Base-by-base conservation (phyloP, 163 green algal genomes). In the Chlamydomonas reinhardtii region DNA sequence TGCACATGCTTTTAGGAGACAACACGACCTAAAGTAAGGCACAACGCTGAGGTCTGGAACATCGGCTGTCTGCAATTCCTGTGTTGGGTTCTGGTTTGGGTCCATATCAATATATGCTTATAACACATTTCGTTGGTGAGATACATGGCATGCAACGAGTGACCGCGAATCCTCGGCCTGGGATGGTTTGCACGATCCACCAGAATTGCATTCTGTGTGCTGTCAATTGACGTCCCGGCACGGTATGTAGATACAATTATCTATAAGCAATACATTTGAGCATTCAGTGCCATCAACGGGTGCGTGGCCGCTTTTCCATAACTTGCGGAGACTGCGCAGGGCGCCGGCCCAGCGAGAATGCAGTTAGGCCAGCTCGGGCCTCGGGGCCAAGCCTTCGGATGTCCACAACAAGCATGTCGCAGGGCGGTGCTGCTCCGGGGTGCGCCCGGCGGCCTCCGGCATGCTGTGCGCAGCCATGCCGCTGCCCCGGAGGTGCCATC, bases 11-110 rank as follows among this genome's bases (percentile, higher is more conserved):
- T 76, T 76, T 2, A 85, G 19, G 29, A 76, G 78, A 0, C 48
- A 71, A 27, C 68, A 73, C 5, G 78, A 24, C 39, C 78, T 68
- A 25, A 75, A 84, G 43, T 84, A 84, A 34, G 76, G 76, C 39
- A 84, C 76, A 35, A 54, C 64, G 43, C 73, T n/a, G 17, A 84
- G 17, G 32, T 66, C 32, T 54, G 31, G n/a, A 6, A 19, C 29
- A 34, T 34, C 29, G 29, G 11, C 29, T 34, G 62, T 71, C 64
- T 19, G 64, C 4, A 5, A 12, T 32, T 29, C 61, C 24, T 31
- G 61, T 17, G 2, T 15, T 31, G 4, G 4, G 59, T 66, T 69
- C 25, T 79, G 43, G 12, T 14, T 25, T 8, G n/a, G n/a, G n/a
- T 69, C 73, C 12, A 27, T 52, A 27, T 65, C 62, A 15, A 69